phyloP scores from a whole-genome alignment of 2,329 filamentous ascomycete species.

The Monosporascus sp. region DNA sequence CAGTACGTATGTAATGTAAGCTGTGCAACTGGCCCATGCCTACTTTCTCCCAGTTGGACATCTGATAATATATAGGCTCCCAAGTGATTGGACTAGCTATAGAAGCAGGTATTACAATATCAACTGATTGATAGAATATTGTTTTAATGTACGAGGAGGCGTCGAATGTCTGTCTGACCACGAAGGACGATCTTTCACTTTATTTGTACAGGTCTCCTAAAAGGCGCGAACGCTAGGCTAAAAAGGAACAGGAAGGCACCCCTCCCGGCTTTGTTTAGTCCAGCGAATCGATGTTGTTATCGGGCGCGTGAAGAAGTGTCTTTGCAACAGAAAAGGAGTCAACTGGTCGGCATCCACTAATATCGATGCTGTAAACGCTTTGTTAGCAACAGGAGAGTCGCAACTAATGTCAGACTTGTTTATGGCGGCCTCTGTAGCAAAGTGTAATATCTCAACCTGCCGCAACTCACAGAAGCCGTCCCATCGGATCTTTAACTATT shows the following conservation, averaged over 20 bases:
- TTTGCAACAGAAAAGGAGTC: neutral
- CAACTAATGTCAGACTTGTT: neutral
- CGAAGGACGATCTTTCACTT: neutral
- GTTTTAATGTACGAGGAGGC: neutral
- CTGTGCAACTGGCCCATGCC: too few species aligned
- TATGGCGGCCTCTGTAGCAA: neutral
- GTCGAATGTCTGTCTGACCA: neutral
- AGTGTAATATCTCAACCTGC: neutral
- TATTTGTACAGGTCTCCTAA: neutral
- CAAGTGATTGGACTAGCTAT: too few species aligned
- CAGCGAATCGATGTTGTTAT: neutral
- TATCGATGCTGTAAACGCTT: constrained; percentile 15
- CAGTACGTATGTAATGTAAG: too few species aligned
- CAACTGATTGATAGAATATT: neutral
- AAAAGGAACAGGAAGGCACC: neutral
- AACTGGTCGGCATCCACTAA: constrained; percentile 10
- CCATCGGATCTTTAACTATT: neutral
- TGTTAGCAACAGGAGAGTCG: constrained; percentile 3
- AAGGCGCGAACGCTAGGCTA: too few species aligned
- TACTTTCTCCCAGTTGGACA: too few species aligned
- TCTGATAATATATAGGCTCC: too few species aligned
- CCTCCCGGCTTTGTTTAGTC: neutral
- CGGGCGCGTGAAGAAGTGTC: neutral
- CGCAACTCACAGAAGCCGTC: neutral
- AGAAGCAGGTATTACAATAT: too few species aligned